Evolutionary conservation across 192 early-diverging fungal species (phyloP).

Genomic region (Martensiomyces pterosporus): DNA sequence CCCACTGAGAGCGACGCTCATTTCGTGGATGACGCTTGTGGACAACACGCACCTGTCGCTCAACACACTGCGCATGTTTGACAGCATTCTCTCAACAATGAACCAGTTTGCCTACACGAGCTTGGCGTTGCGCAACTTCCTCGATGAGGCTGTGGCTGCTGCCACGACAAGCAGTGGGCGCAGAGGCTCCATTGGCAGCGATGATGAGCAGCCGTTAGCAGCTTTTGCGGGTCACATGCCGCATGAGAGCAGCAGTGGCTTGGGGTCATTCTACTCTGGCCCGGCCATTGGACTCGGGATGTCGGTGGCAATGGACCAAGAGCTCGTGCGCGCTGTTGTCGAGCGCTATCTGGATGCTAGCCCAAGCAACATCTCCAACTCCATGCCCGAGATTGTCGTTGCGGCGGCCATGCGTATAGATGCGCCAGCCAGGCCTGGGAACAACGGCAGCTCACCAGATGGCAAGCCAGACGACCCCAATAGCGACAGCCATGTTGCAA

Average conservation of each 20-base stretch:
- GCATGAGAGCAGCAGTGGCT: neutral
- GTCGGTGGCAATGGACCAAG: conserved; percentile 38
- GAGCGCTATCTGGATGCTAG: conserved; percentile 43
- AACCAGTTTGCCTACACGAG: conserved; percentile 60
- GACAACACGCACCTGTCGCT: conserved; percentile 48
- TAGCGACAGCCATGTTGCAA: neutral
- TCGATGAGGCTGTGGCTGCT: conserved; percentile 4
- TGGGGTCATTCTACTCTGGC: conserved; percentile 6
- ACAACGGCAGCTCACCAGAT: neutral
- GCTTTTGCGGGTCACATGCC: too few relatives aligned
- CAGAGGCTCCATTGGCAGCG: neutral
- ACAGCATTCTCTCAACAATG: conserved; percentile 55
- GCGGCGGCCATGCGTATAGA: conserved; percentile 26
- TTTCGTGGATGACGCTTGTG: conserved; percentile 44
- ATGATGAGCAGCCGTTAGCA: neutral
- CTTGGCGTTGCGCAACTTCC: conserved; percentile 55
- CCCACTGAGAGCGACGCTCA: conserved; percentile 24
- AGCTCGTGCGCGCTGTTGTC: conserved; percentile 40
- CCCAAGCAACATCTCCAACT: conserved; percentile 23
- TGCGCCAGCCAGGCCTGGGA: neutral
- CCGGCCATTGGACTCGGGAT: conserved; percentile 32
- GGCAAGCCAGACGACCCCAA: too few relatives aligned
- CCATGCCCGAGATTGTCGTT: conserved; percentile 37
- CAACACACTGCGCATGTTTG: conserved; percentile 57
- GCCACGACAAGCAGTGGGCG: too few relatives aligned